These are phyloP conservation scores for Nitzschia sp. DNA, from an alignment of 108 stramenopile genomes.

Conservation along the genomic window DNA sequence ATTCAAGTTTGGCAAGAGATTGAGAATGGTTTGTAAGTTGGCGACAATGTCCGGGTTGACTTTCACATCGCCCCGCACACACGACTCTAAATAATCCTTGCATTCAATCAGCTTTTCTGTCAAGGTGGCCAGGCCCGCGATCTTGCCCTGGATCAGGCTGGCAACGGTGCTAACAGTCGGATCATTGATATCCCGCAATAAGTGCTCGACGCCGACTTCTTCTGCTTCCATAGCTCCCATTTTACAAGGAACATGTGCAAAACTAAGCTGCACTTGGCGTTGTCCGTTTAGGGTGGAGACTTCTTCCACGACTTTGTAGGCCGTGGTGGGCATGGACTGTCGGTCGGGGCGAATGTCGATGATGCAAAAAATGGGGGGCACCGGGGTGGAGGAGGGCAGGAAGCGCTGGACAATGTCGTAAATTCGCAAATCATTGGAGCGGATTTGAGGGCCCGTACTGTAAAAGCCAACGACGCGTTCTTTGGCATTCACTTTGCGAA, in stretches of 20 bases:
- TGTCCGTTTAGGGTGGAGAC: slow-evolving; percentile 47
- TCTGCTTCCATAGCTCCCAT: slow-evolving; percentile 97
- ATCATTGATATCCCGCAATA: slow-evolving; percentile 99
- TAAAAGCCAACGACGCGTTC: slow-evolving; percentile 96
- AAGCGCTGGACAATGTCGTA: slow-evolving; percentile 83
- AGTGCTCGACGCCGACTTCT: slow-evolving; percentile 99
- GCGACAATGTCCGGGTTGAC: slow-evolving; percentile 89
- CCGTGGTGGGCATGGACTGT: slow-evolving; percentile 91
- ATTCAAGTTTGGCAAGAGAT: slow-evolving; percentile 97
- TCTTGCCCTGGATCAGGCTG: slow-evolving; percentile 92
- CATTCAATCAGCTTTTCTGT: slow-evolving; percentile 91
- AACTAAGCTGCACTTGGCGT: slow-evolving; percentile 72
- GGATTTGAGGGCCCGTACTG: slow-evolving; percentile 90
- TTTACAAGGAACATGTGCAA: slow-evolving; percentile 89
- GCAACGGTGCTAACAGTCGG: slow-evolving; percentile 95
- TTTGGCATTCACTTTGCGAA: slow-evolving; percentile 86
- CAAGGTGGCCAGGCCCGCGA: slow-evolving; percentile 88
- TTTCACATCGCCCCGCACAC: slow-evolving; percentile 57
- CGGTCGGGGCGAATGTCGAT: slow-evolving; percentile 96
- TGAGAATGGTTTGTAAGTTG: slow-evolving; percentile 95
- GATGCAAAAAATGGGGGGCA: slow-evolving; percentile 95
- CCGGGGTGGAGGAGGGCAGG: slow-evolving; percentile 48
- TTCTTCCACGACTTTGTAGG: slow-evolving; percentile 93
- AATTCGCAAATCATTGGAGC: slow-evolving; percentile 90
- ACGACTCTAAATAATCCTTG: slow-evolving; percentile 88